Evolutionary conservation across 75 land plant genomes (phyloP).

Genomic region (Cunninghamia lanceolata): DNA sequence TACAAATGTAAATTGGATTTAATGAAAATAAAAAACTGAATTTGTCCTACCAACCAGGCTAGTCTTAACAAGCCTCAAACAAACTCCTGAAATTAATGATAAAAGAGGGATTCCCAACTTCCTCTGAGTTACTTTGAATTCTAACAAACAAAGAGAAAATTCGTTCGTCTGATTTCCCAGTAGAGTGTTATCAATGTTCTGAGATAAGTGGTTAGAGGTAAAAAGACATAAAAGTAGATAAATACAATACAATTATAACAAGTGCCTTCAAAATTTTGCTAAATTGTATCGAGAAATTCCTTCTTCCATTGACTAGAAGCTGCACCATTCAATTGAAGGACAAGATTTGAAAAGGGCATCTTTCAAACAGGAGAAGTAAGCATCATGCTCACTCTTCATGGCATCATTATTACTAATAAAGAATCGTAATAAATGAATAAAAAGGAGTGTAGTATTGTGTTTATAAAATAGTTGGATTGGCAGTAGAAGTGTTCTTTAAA

Average conservation of each 20-base stretch:
- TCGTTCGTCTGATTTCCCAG: neutral
- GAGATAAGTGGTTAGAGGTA: no score
- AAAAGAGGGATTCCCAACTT: neutral
- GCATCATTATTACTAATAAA: neutral
- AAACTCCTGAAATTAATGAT: neutral
- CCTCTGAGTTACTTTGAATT: neutral
- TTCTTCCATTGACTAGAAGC: neutral
- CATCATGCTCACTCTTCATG: neutral
- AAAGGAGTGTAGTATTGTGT: neutral
- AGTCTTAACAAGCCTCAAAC: neutral
- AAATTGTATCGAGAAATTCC: neutral
- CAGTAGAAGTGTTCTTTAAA: neutral
- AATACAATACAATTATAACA: neutral
- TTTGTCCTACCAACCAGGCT: neutral
- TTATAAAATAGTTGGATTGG: neutral
- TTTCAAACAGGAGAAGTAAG: neutral
- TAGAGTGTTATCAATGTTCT: no score
- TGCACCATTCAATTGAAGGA: neutral
- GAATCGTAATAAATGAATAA: neutral
- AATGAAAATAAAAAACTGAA: neutral
- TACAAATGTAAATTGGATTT: neutral
- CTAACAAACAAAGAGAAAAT: neutral
- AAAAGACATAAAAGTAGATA: neutral
- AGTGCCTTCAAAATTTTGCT: neutral
- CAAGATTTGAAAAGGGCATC: neutral